Evolutionary conservation across 2,329 filamentous ascomycete genomes (phyloP).

Genomic region (Ceratocystis lukuohia): DNA sequence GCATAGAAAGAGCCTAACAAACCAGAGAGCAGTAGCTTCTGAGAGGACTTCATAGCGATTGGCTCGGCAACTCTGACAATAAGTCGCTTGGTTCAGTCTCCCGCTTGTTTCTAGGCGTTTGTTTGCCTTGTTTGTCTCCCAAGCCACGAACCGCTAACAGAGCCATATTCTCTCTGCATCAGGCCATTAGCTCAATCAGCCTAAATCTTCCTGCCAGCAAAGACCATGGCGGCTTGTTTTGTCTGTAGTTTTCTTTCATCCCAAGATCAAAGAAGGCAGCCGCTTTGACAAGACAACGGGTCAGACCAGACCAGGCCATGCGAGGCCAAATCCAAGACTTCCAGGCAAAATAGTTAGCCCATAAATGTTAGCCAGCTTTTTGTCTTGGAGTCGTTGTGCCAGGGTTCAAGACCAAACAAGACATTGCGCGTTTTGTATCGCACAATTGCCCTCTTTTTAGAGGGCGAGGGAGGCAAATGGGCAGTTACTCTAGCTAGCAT

Average conservation of each 20-base stretch:
- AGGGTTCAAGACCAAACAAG: constrained; percentile 5
- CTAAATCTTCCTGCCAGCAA: too few species aligned
- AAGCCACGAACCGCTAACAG: background rate
- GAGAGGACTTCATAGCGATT: background rate
- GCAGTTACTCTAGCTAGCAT: background rate
- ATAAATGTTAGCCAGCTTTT: background rate
- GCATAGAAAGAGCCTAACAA: background rate
- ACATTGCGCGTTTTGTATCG: constrained; percentile 3
- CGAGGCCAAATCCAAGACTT: background rate
- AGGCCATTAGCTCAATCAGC: too few species aligned
- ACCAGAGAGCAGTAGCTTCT: background rate
- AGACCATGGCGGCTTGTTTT: too few species aligned
- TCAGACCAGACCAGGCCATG: background rate
- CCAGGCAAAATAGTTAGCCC: background rate
- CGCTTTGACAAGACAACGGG: background rate
- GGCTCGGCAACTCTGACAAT: constrained; percentile 5
- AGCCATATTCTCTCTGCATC: too few species aligned
- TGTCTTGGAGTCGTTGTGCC: background rate
- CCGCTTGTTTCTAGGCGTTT: background rate
- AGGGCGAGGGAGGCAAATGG: background rate
- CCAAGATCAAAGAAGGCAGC: background rate
- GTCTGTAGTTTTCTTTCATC: background rate
- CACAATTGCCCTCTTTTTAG: background rate
- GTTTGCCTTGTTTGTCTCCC: background rate
- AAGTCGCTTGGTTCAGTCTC: background rate